Percentiles rank a stretch among this genome's conserved stretches.
Conservation (phyloP, 2,329 filamentous ascomycete genomes). For the Sarocladium kiliense region DNA sequence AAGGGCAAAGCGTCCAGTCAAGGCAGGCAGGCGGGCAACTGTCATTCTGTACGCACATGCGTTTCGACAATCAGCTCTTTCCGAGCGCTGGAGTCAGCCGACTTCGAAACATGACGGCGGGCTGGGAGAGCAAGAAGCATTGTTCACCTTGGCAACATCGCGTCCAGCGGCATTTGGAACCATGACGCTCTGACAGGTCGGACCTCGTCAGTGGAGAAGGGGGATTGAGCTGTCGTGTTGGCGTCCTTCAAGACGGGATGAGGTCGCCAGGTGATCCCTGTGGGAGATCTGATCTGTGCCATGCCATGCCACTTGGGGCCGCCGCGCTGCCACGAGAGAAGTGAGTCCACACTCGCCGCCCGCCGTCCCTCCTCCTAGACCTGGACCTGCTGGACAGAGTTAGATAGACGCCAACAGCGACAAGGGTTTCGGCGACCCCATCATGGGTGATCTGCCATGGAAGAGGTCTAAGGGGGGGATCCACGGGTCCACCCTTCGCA, state of each 20-base stretch:
- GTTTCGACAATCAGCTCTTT: no score
- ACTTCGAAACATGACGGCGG: neutral
- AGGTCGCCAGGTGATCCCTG: neutral
- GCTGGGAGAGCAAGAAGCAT: neutral
- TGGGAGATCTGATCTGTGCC: constrained; percentile 4
- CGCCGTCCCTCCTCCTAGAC: no score
- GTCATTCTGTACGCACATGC: no score
- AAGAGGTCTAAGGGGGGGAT: neutral
- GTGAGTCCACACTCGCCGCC: no score
- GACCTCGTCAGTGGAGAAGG: neutral
- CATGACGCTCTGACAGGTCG: neutral
- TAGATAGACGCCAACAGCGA: neutral
- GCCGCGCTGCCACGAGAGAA: no score
- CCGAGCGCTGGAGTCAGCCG: neutral
- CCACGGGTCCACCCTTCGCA: neutral
- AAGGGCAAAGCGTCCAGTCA: no score
- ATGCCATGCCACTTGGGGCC: no score
- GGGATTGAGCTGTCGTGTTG: no score
- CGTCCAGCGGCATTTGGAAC: neutral
- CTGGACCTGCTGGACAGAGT: no score
- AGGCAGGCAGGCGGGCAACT: no score
- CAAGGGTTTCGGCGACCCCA: neutral
- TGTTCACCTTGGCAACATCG: neutral
- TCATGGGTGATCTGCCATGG: neutral
- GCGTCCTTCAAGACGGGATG: neutral